phyloP scores from a whole-genome alignment of 345 rosid genomes.

The Euphorbia tirucalli region DNA sequence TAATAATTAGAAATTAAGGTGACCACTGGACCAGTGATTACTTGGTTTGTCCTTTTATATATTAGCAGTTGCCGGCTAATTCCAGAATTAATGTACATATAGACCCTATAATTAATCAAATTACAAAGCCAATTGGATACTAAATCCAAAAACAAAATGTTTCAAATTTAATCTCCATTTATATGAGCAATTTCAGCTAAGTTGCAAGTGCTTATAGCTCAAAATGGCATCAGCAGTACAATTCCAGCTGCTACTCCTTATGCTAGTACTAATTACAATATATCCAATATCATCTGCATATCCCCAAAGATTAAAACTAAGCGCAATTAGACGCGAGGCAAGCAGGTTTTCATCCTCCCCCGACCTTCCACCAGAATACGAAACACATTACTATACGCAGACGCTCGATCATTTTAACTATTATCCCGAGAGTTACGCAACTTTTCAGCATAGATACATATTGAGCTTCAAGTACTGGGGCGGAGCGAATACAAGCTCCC shows the following conservation, averaged over 20 bases:
- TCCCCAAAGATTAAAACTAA: background rate
- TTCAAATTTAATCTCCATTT: no score
- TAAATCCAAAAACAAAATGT: no score
- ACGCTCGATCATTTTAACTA: slow-evolving; percentile 14
- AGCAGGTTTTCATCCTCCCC: background rate
- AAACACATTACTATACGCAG: background rate
- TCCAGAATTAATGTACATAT: no score
- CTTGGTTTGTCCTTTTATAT: no score
- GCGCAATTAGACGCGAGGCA: background rate
- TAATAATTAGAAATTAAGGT: no score
- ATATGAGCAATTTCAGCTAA: no score
- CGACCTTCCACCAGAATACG: no score
- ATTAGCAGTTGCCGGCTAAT: no score
- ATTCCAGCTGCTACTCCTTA: background rate
- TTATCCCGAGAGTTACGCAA: slow-evolving; percentile 2
- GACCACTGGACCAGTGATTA: no score
- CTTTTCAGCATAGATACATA: slow-evolving; percentile 8
- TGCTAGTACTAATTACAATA: background rate
- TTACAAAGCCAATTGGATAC: no score
- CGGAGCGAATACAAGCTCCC: background rate
- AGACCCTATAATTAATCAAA: no score
- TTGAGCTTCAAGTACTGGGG: slow-evolving; percentile 5
- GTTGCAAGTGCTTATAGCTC: no score
- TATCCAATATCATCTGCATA: background rate
- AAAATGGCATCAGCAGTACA: background rate